Evolutionary conservation across 495 filamentous ascomycete genomes (phyloP), one percentile per base, ranked within the genome.

Genomic region (Penicillium fimorum): DNA sequence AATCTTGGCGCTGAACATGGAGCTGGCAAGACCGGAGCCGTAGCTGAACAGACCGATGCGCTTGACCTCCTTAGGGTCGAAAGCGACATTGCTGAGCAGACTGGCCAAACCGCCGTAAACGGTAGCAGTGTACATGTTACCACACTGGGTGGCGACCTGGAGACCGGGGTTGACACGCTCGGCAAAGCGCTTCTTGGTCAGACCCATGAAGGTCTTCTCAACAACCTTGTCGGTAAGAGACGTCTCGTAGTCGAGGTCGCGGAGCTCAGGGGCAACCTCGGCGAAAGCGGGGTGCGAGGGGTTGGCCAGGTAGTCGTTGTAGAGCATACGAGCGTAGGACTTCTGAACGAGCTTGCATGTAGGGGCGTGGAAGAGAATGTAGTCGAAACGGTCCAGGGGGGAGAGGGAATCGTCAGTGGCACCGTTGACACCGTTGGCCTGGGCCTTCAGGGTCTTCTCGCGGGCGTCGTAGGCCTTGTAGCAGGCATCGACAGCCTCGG

Each of bases 111-210:
- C 91, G 55, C 85, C 86, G 79, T 92, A 98, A 62, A 98, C 89
- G 69, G 90, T 96, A 47, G 88, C 94, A 65, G 88, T 92, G 79
- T 98, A 98, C 95, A 97, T 98, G 83, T 98, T 98, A 73, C 94
- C 95, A 74, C 92, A 96, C 78, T 91, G 87, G 42, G 92, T 97
- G 35, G 94, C 88, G 22, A 95, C 88, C 70, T 95, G 79, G 68
- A 94, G 88, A 66, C 81, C 76, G 37, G 95, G 92, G 69, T 87
- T 79, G 55, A 98, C 89, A 71, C 92, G 89, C 73, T 91, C 85
- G 61, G 86, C 84, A 79, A 92, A 97, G 55, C 86, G 87, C 85
- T 97, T 97, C 88, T 98, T 98, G 68, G 90, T 86, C 58, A 97
- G 83, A 47, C 68, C 86, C 88, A 97, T 91, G 77, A 98, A 96